Evolutionary conservation across 169 alveolate species (phyloP).

Genomic region (Plasmodium gaboni): DNA sequence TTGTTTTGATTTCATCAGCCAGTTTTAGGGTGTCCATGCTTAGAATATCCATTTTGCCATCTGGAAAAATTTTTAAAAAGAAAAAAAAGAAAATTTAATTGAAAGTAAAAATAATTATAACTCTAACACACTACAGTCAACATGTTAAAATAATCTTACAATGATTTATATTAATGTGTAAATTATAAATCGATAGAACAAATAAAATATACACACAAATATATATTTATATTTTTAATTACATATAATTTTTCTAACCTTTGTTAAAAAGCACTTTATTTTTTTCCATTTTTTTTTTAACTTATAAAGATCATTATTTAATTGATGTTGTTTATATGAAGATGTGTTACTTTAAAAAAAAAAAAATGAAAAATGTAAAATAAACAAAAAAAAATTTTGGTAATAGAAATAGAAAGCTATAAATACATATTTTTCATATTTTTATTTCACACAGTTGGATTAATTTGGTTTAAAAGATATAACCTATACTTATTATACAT

Average conservation of each 20-base stretch:
- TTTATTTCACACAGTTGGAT: conserved; percentile 13
- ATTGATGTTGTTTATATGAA: conserved; percentile 11
- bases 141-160: too few relatives aligned
- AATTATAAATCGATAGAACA: too few relatives aligned
- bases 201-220: background rate
- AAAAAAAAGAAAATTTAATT: background rate
- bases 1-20: conserved; percentile 34
- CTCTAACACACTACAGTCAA: background rate
- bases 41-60: background rate
- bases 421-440: background rate
- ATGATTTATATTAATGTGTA: too few relatives aligned
- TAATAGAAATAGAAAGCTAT: background rate
- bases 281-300: conserved; percentile 13
- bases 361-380: background rate
- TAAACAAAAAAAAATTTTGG: background rate
- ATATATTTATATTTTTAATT: background rate
- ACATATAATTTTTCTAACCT: conserved; percentile 14
- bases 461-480: background rate
- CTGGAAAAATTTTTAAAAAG: conserved; percentile 27
- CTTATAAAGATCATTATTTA: conserved; percentile 8
- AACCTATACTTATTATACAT: conserved; percentile 10
- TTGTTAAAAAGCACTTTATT: conserved; percentile 22
- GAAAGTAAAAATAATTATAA: background rate
- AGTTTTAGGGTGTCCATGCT: conserved; percentile 19
- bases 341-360: conserved; percentile 15